phyloP scores from a whole-genome alignment of 2,329 filamentous ascomycete species.

The Beauveria scarabaeidicola region DNA sequence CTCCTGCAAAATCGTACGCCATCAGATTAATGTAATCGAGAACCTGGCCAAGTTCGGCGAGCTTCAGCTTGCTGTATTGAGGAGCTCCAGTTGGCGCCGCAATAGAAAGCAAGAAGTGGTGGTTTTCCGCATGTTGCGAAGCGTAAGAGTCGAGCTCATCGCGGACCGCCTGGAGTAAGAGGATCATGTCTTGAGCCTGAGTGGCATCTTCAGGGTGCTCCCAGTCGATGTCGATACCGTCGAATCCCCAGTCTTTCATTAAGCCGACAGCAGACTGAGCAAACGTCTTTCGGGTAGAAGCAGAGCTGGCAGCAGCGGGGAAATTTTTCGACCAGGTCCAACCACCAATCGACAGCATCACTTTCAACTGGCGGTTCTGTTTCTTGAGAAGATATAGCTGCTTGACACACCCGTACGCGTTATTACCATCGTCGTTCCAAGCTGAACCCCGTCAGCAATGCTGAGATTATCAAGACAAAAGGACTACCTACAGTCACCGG shows the following conservation, averaged over 20 bases:
- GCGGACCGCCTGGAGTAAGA: conserved; percentile 36
- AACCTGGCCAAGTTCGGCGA: conserved; percentile 37
- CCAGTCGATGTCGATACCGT: conserved; percentile 38
- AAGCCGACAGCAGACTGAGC: conserved; percentile 60
- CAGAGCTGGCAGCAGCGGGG: conserved; percentile 54
- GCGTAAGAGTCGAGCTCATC: conserved; percentile 41
- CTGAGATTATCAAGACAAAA: neutral
- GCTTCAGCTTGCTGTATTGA: conserved; percentile 40
- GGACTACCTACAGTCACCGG: conserved; percentile 48
- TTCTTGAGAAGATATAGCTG: conserved; percentile 74
- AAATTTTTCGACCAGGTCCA: conserved; percentile 81
- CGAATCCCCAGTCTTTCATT: conserved; percentile 63
- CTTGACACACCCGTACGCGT: conserved; percentile 74
- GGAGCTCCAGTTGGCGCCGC: conserved; percentile 41
- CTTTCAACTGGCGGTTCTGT: conserved; percentile 66
- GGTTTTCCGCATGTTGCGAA: conserved; percentile 31
- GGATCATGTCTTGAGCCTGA: conserved; percentile 36
- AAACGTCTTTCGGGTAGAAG: conserved; percentile 54
- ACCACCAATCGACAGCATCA: conserved; percentile 72
- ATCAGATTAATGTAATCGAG: conserved; percentile 59
- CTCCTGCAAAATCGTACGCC: conserved; percentile 71
- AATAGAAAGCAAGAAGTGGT: conserved; percentile 47
- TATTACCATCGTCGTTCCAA: conserved; percentile 57
- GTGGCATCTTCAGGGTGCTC: conserved; percentile 29
- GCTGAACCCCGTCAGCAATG: conserved; percentile 22